Evolutionary conservation across 2,329 filamentous ascomycete genomes (phyloP), one percentile per base, ranked within the genome.

Genomic region (Trichoderma harzianum): DNA sequence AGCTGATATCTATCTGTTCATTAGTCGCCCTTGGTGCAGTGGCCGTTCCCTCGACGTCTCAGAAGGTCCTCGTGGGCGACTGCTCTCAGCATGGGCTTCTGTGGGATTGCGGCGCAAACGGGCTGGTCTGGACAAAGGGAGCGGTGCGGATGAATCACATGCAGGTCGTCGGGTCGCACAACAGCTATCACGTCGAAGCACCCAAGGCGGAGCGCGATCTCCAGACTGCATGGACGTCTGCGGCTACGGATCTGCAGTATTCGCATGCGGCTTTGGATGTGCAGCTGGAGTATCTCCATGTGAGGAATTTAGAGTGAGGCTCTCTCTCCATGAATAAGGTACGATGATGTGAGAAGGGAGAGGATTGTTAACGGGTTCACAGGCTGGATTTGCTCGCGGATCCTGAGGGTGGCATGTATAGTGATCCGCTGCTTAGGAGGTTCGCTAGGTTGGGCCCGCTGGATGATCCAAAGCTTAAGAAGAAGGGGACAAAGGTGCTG

Each of bases 131-230:
- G 70, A 76, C 78, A 16, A 55, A 74, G 18, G 72, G 74, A 26
- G 71, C 73, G 18, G 76, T 86, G 65, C 84, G 84, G 65, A 82
- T 87, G 79, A 87, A 87, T 76, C 84, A 87, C 61, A 83, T 86
- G 61, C 85, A 87, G 75, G 82, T 86, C 55, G 78, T 86, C 47
- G 85, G 85, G 74, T 85, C 85, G 0, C 85, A 87, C 76, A 87
- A 87, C 77, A 84, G 82, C 73, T 87, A 87, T 76, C 85, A 87
- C 72, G 79, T 82, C 51, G 85, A 87, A 73, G 78, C 83, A 28
- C 79, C 79, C 2, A 78, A 80, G 1, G 77, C 78, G n/a, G 84
- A 86, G 74, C 81, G 81, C 43, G 74, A 78, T 2, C 75, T 81
- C 12, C 83, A 86, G 74, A 79, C 83, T 64, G 74, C 80, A 70